These are phyloP conservation scores for Malus hybrid DNA, from an alignment of 331 rosid species.

Conservation along the genomic window DNA sequence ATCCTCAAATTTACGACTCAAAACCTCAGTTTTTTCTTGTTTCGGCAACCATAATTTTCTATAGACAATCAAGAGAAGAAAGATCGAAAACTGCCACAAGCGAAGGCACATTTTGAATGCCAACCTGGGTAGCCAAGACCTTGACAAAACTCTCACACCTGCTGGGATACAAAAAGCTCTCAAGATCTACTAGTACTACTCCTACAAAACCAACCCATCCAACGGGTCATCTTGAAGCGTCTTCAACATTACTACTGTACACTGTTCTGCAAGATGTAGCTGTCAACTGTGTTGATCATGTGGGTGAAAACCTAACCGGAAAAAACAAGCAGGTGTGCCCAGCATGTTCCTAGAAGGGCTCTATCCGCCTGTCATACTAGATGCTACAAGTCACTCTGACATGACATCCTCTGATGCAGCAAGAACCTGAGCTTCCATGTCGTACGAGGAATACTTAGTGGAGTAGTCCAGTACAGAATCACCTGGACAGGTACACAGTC, in stretches of 20 bases:
- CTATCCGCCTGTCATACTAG: constrained; percentile 17
- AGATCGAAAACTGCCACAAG: constrained; percentile 32
- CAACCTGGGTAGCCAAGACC: constrained; percentile 50
- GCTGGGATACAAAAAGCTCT: constrained; percentile 20
- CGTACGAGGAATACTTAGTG: constrained; percentile 11
- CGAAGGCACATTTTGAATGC: constrained; percentile 28
- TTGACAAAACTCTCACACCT: constrained; percentile 8
- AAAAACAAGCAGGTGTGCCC: constrained; percentile 41
- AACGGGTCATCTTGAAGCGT: too few species aligned
- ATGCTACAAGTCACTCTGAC: constrained; percentile 25
- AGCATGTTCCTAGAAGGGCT: constrained; percentile 14
- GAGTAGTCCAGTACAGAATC: constrained; percentile 50
- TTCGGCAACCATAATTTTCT: neutral
- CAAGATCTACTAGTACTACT: neutral
- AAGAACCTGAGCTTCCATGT: constrained; percentile 12
- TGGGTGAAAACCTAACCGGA: constrained; percentile 25
- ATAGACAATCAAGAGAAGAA: neutral
- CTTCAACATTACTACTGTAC: constrained; percentile 13
- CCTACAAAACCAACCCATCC: too few species aligned
- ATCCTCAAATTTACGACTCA: neutral
- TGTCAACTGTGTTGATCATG: constrained; percentile 5
- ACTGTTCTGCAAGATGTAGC: constrained; percentile 23
- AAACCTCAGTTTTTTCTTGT: neutral
- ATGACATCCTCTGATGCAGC: constrained; percentile 26
- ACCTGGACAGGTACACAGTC: constrained; percentile 34